phyloP scores from a whole-genome alignment of 164 flowering plant species.

The Kingdonia uniflora region DNA sequence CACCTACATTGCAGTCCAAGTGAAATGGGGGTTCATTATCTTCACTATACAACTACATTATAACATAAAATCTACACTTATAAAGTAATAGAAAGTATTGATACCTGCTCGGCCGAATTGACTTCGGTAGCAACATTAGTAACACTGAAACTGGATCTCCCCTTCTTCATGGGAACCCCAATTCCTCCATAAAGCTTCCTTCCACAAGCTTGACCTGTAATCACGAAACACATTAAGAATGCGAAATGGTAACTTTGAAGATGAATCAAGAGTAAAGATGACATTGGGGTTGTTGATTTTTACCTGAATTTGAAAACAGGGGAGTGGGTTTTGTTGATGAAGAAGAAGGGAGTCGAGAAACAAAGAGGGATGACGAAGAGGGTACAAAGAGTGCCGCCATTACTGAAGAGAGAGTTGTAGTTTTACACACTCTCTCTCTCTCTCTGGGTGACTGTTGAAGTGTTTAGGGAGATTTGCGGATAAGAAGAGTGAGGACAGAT shows the following conservation, averaged over 20 bases:
- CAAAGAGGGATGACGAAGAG: slow-evolving; percentile 31
- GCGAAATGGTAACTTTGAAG: background rate
- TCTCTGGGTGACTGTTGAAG: no score
- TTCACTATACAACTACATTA: background rate
- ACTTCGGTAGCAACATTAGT: slow-evolving; percentile 72
- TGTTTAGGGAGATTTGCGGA: no score
- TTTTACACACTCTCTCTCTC: no score
- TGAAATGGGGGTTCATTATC: no score
- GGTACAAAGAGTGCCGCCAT: slow-evolving; percentile 21
- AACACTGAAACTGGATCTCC: slow-evolving; percentile 39
- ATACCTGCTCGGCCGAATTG: slow-evolving; percentile 49
- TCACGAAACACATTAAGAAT: background rate
- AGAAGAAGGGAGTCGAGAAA: slow-evolving; percentile 32
- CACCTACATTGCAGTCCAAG: no score
- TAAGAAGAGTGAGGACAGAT: no score
- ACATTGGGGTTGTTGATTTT: background rate
- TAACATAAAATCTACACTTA: background rate
- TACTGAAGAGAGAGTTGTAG: background rate
- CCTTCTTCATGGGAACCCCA: slow-evolving; percentile 33
- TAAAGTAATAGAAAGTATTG: background rate
- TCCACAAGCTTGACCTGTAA: slow-evolving; percentile 34
- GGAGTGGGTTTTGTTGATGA: slow-evolving; percentile 20
- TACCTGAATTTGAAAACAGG: slow-evolving; percentile 28
- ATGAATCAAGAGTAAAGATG: background rate
- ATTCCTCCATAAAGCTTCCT: slow-evolving; percentile 45